These are phyloP conservation scores for Clausena lansium DNA, from an alignment of 345 rosid species.

Conservation along the genomic window DNA sequence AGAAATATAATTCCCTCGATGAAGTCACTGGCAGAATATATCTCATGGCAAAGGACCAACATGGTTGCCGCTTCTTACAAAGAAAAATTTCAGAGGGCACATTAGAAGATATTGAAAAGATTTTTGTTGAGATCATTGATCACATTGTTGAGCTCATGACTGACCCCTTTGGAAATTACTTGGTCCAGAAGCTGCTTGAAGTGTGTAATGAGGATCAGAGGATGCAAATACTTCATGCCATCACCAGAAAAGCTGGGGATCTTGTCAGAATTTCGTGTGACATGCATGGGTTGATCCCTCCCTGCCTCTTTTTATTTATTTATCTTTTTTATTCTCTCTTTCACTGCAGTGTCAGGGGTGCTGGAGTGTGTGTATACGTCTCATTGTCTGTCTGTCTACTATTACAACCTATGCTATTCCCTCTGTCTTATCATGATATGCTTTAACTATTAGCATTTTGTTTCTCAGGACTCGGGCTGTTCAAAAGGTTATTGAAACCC, in stretches of 20 bases:
- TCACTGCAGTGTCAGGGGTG: not conserved
- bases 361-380: not conserved
- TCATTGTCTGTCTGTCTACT: conserved; percentile 4
- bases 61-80: conserved; percentile 76
- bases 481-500: conserved; percentile 77
- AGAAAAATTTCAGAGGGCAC: conserved; percentile 60
- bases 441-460: conserved; percentile 1
- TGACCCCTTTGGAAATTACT: conserved; percentile 76
- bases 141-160: conserved; percentile 67
- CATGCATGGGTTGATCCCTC: conserved; percentile 62
- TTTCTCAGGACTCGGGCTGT: conserved; percentile 73
- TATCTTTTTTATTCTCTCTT: not conserved
- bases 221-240: conserved; percentile 52
- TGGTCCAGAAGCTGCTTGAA: conserved; percentile 77
- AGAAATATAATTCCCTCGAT: conserved; percentile 44
- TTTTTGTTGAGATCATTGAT: conserved; percentile 64
- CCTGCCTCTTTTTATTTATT: conserved; percentile 13
- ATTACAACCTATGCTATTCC: not conserved
- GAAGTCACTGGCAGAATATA: conserved; percentile 57
- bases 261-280: conserved; percentile 76
- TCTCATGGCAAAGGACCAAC: conserved; percentile 71
- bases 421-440: not conserved
- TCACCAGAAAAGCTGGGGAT: conserved; percentile 53
- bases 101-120: conserved; percentile 52
- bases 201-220: conserved; percentile 68